Conservation (phyloP, 306 rosid species). For the Dalbergia oliveri region DNA sequence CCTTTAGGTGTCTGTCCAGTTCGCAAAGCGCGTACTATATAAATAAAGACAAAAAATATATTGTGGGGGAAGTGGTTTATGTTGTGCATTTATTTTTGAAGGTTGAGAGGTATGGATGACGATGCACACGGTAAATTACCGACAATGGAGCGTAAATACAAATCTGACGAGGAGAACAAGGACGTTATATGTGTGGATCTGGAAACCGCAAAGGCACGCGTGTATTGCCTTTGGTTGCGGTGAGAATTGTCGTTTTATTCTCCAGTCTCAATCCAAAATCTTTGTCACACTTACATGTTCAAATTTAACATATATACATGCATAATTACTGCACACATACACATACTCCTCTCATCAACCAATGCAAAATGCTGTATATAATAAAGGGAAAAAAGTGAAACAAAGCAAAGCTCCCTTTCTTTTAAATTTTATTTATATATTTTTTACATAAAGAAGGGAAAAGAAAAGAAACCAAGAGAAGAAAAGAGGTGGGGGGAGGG, state of each 20-base stretch:
- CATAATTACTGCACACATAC: neutral
- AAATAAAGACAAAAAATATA: neutral
- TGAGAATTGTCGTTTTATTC: constrained; percentile 50
- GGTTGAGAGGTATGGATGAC: constrained; percentile 28
- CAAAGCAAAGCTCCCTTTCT: neutral
- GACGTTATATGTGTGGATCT: constrained; percentile 36
- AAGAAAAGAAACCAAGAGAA: constrained; percentile 44
- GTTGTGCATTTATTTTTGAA: neutral
- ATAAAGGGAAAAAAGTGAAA: neutral
- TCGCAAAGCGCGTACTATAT: neutral
- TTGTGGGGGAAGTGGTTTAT: neutral
- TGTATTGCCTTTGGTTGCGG: constrained; percentile 49
- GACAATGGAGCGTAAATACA: constrained; percentile 32
- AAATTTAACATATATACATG: neutral
- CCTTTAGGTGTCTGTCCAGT: constrained; percentile 7
- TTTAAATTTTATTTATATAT: neutral
- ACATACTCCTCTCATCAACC: constrained; percentile 16
- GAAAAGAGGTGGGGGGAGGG: neutral
- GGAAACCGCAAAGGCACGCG: constrained; percentile 49
- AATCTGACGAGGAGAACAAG: constrained; percentile 27
- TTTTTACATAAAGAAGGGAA: neutral
- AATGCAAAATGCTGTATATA: neutral
- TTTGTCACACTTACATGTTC: constrained; percentile 45
- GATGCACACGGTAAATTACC: constrained; percentile 35
- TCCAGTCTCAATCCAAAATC: constrained; percentile 41